phyloP scores from a whole-genome alignment of 2,329 filamentous ascomycete genomes.

The Alternaria tenuissima region DNA sequence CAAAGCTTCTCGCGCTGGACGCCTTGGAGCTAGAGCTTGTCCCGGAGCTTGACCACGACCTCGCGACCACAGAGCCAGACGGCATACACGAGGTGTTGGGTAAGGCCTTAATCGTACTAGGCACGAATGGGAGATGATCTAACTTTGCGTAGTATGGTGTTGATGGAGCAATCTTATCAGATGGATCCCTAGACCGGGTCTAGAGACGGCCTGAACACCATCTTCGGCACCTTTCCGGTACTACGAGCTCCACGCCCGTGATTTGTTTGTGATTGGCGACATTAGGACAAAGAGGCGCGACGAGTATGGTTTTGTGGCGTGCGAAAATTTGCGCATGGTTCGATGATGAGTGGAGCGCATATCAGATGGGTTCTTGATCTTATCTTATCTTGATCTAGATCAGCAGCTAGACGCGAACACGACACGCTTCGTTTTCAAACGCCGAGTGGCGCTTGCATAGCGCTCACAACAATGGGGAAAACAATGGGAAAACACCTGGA shows the following conservation, averaged over 20 bases:
- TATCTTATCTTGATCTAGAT: constrained; percentile 32
- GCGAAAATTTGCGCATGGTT: constrained; percentile 11
- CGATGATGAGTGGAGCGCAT: constrained; percentile 4
- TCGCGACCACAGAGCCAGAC: background rate
- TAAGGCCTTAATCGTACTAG: background rate
- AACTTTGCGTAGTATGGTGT: background rate
- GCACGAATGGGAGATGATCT: background rate
- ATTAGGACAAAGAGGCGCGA: background rate
- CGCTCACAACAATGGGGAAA: background rate
- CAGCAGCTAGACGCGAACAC: background rate
- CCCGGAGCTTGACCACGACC: constrained; percentile 6
- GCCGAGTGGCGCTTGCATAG: background rate
- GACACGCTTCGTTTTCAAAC: background rate
- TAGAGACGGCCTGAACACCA: background rate
- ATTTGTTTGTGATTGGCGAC: background rate
- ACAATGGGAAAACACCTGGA: background rate
- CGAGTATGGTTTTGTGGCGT: constrained; percentile 1
- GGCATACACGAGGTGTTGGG: constrained; percentile 1
- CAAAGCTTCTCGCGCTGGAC: constrained; percentile 10
- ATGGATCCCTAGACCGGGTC: constrained; percentile 7
- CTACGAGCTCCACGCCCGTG: background rate
- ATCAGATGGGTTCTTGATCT: constrained; percentile 7
- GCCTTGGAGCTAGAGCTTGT: constrained; percentile 26
- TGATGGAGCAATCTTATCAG: constrained; percentile 26
- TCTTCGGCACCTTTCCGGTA: background rate